Percentiles rank a stretch among this genome's conserved stretches.
Evolutionary conservation across 2,329 filamentous ascomycete species (phyloP).

Genomic region (Sclerotinia nivalis): DNA sequence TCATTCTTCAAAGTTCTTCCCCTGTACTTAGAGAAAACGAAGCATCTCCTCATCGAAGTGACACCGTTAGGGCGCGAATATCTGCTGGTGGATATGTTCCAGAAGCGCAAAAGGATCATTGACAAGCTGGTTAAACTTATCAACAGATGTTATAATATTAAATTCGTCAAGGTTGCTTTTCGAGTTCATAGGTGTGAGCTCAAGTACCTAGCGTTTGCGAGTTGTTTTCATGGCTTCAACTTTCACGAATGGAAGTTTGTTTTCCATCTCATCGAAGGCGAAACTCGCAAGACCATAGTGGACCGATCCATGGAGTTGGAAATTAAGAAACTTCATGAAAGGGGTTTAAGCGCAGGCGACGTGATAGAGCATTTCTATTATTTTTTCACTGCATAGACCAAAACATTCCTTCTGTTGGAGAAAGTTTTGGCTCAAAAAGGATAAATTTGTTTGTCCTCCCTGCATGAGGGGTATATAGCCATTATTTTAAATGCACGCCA

Average conservation of each 20-base stretch:
- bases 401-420: background rate
- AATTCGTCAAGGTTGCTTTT: background rate
- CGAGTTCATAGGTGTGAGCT: background rate
- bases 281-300: background rate
- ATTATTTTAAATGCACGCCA: background rate
- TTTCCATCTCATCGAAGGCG: background rate
- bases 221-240: background rate
- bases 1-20: background rate
- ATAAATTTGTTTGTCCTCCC: too few relatives aligned
- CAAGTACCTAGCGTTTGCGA: background rate
- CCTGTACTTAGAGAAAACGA: background rate
- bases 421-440: too few relatives aligned
- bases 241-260: background rate
- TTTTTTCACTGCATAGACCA: too few relatives aligned
- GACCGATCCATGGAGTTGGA: background rate
- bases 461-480: background rate
- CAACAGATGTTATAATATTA: background rate
- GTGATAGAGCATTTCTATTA: too few relatives aligned
- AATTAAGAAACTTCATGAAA: background rate
- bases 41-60: background rate
- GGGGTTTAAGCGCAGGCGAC: too few relatives aligned
- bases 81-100: background rate
- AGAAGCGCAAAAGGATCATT: background rate
- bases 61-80: background rate
- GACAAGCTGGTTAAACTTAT: background rate